These are phyloP conservation scores for Suhomyces sp. DNA, from an alignment of 805 yeast genomes.

Conservation along the genomic window DNA sequence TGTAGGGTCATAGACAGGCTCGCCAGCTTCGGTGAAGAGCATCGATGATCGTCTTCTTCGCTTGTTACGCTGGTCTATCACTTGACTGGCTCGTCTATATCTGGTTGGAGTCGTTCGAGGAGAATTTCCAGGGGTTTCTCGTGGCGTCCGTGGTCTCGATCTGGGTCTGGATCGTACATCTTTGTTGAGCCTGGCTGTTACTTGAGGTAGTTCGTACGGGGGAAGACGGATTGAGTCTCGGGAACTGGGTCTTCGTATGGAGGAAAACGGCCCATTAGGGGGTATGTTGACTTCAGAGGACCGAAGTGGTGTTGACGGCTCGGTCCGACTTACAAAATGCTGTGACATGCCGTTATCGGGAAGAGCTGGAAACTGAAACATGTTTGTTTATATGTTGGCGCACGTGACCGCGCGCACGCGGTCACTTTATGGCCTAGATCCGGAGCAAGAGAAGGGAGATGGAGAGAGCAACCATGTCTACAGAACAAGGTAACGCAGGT, in stretches of 20 bases:
- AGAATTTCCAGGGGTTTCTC: not conserved
- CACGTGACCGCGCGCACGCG: not conserved
- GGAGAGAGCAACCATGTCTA: not conserved
- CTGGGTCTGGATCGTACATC: constrained; percentile 2
- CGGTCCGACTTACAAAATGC: constrained; percentile 8
- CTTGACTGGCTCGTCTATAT: constrained; percentile 8
- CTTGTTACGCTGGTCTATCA: constrained; percentile 3
- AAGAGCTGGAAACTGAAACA: not conserved
- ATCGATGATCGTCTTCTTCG: constrained; percentile 28
- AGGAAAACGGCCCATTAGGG: constrained; percentile 4
- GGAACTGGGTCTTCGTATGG: constrained; percentile 2
- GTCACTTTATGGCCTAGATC: not conserved
- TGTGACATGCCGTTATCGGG: not conserved
- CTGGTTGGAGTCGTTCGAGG: not conserved
- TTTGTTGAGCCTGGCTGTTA: constrained; percentile 9
- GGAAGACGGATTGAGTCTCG: constrained; percentile 18
- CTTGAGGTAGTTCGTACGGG: constrained; percentile 20
- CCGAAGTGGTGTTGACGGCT: constrained; percentile 19
- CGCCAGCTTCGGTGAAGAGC: constrained; percentile 20
- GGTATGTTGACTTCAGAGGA: not conserved
- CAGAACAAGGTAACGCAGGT: not conserved
- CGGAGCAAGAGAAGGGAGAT: not conserved
- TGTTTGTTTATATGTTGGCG: not conserved
- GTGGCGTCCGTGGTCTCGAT: constrained; percentile 3
- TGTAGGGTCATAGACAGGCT: constrained; percentile 24